phyloP scores from a whole-genome alignment of 768 basidiomycete genomes.

The Termitomyces sp. region DNA sequence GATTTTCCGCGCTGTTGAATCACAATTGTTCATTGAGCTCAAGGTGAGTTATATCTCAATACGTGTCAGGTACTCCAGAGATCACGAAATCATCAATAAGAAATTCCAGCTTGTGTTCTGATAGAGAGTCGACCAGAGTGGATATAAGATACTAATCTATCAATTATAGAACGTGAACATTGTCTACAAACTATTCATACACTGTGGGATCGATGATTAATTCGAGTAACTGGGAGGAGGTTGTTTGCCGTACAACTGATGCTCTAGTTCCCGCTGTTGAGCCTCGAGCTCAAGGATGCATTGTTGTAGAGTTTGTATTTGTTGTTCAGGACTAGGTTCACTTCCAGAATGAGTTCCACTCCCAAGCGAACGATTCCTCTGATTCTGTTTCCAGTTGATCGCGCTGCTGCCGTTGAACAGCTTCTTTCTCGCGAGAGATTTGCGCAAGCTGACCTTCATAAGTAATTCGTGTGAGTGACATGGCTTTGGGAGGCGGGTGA shows the following conservation, averaged over 20 bases:
- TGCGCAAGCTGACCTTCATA: neutral
- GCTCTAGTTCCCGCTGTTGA: neutral
- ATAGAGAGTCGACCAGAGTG: no score
- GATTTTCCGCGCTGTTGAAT: no score
- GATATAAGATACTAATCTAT: no score
- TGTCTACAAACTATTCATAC: no score
- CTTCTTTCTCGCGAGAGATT: neutral
- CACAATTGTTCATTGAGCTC: no score
- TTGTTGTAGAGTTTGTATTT: neutral
- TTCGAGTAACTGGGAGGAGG: neutral
- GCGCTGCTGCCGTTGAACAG: neutral
- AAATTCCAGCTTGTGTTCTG: no score
- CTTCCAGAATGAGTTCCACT: neutral
- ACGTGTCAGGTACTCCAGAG: no score
- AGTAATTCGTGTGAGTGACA: neutral
- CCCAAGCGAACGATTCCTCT: neutral
- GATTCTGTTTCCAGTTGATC: neutral
- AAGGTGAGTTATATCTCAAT: no score
- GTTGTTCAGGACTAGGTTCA: no score
- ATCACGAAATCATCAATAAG: no score
- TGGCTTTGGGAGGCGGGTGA: neutral
- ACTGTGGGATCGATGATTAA: neutral
- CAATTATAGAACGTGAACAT: no score
- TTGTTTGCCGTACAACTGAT: neutral
- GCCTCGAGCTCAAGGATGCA: neutral